Evolutionary conservation across 140 eudicot genomes (phyloP).

Genomic region (Anethum foeniculum): DNA sequence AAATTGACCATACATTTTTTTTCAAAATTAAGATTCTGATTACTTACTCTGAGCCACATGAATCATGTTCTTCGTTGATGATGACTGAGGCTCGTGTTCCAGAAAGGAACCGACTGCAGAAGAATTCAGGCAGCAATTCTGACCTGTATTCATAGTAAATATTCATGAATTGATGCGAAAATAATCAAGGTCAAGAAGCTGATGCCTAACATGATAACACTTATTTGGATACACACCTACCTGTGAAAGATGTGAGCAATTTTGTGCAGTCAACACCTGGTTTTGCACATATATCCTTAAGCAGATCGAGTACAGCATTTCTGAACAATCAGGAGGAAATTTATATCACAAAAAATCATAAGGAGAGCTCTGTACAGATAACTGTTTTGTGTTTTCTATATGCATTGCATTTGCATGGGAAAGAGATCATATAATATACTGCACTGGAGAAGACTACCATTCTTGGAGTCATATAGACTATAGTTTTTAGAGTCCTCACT

Average conservation of each 20-base stretch:
- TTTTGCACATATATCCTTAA: constrained; percentile 41
- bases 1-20: not conserved
- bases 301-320: constrained; percentile 47
- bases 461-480: not conserved
- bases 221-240: constrained; percentile 18
- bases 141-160: constrained; percentile 28
- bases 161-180: not conserved
- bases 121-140: constrained; percentile 74
- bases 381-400: not conserved
- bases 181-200: not conserved
- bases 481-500: not conserved
- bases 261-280: constrained; percentile 52
- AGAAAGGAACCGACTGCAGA: constrained; percentile 42
- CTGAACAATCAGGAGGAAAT: constrained; percentile 23
- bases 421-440: not conserved
- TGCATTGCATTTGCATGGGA: not conserved
- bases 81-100: constrained; percentile 66
- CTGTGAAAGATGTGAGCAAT: constrained; percentile 52
- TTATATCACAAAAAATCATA: not conserved
- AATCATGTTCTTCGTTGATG: constrained; percentile 83
- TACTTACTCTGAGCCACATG: constrained; percentile 87
- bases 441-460: not conserved
- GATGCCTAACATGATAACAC: not conserved
- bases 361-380: not conserved
- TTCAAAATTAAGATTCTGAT: not conserved